phyloP scores from a whole-genome alignment of 116 monocot genomes.

The Iris pallida region DNA sequence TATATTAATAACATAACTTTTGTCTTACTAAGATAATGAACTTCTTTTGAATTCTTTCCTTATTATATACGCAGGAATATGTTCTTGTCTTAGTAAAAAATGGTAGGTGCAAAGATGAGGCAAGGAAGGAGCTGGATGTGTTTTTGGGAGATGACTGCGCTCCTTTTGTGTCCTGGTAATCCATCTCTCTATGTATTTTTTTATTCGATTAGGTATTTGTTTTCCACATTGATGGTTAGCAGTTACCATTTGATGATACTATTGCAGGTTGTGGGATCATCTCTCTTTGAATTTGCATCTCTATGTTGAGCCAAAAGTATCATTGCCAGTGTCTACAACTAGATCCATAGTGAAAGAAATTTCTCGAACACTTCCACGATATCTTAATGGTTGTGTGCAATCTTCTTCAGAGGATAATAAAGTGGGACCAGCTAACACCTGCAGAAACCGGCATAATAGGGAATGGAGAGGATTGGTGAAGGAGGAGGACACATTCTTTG shows the following conservation, averaged over 20 bases:
- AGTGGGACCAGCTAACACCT: conserved; percentile 14
- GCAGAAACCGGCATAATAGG: conserved; percentile 37
- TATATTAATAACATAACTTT: too few relatives aligned
- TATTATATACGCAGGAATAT: conserved; percentile 41
- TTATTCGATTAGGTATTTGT: neutral
- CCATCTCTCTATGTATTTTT: neutral
- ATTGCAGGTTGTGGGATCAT: conserved; percentile 80
- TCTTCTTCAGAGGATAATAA: conserved; percentile 30
- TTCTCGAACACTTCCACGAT: conserved; percentile 5
- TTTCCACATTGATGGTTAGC: neutral
- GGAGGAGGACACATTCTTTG: conserved; percentile 29
- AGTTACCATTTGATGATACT: conserved; percentile 1
- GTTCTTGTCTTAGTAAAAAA: conserved; percentile 65
- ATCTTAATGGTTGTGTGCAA: conserved; percentile 7
- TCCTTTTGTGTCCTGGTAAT: conserved; percentile 64
- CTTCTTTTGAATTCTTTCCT: too few relatives aligned
- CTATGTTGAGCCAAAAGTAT: conserved; percentile 38
- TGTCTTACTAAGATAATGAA: too few relatives aligned
- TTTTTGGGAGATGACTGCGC: conserved; percentile 53
- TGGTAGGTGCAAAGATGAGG: conserved; percentile 57
- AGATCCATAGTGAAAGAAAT: conserved; percentile 6
- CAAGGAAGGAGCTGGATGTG: conserved; percentile 42
- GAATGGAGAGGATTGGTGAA: conserved; percentile 46
- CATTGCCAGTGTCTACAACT: conserved; percentile 9
- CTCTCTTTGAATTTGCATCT: conserved; percentile 58